These are phyloP conservation scores for Fagopyrum homotropicum DNA, from an alignment of 148 eudicot species.

Conservation along the genomic window DNA sequence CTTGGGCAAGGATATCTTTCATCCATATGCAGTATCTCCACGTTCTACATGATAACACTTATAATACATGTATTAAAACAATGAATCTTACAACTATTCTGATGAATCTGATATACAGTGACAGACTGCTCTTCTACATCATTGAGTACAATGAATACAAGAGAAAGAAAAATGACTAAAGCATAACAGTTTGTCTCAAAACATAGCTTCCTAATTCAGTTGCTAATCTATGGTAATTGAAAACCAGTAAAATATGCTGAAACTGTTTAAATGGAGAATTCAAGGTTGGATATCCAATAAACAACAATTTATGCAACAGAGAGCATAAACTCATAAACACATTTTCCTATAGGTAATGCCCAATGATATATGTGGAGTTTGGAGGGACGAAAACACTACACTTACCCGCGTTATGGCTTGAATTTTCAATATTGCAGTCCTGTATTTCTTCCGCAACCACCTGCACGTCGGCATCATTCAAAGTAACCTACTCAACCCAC, in stretches of 20 bases:
- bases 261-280: not conserved
- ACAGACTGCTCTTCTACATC: not conserved
- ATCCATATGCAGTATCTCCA: not conserved
- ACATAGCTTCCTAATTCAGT: not conserved
- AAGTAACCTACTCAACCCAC: not conserved
- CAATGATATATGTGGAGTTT: not conserved
- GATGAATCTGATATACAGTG: not conserved
- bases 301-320: not conserved
- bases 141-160: not conserved
- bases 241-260: not conserved
- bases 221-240: not conserved
- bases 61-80: not conserved
- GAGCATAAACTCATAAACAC: not conserved
- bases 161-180: not conserved
- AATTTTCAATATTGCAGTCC: not conserved
- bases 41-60: not conserved
- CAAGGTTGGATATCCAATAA: not conserved
- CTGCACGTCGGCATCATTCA: not conserved
- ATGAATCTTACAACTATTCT: not conserved
- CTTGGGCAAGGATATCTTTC: not conserved
- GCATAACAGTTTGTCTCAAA: not conserved
- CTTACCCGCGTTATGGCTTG: not conserved
- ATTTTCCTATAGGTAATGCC: not conserved
- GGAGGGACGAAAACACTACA: not conserved
- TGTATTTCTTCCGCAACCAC: not conserved